These are phyloP conservation scores for Fraxinus angustifolia DNA, from an alignment of 305 asterid genomes.

Conservation along the genomic window DNA sequence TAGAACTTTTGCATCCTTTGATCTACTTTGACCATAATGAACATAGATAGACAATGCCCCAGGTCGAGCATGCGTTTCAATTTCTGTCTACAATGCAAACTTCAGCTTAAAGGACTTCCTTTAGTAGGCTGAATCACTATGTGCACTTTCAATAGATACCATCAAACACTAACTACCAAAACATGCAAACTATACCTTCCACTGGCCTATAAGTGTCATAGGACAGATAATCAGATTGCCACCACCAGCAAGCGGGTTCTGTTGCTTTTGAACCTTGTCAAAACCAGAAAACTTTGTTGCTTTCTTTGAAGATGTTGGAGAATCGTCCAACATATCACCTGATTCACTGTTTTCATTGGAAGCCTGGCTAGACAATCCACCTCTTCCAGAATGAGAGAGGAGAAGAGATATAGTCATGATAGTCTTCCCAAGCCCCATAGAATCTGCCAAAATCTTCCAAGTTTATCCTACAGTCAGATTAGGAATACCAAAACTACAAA, in stretches of 20 bases:
- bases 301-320: conserved; percentile 52
- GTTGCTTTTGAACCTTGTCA: conserved; percentile 62
- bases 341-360: conserved; percentile 42
- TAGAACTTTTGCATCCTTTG: conserved; percentile 71
- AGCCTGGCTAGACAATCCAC: conserved; percentile 48
- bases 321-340: conserved; percentile 37
- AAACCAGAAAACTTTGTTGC: conserved; percentile 53
- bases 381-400: conserved; percentile 62
- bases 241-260: conserved; percentile 51
- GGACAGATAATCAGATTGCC: conserved; percentile 94
- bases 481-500: conserved; percentile 15
- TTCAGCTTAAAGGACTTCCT: conserved; percentile 22
- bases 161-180: conserved; percentile 15
- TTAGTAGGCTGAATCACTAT: conserved; percentile 8
- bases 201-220: conserved; percentile 93
- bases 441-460: conserved; percentile 92
- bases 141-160: conserved; percentile 19
- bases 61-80: conserved; percentile 80
- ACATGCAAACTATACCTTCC: conserved; percentile 67
- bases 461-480: conserved; percentile 28
- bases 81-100: conserved; percentile 58
- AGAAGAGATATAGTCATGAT: conserved; percentile 93
- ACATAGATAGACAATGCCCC: conserved; percentile 77
- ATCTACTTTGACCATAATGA: conserved; percentile 90
- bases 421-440: conserved; percentile 99